Conservation (phyloP, 176 grass and related monocot species). For the Neostapfia colusana region DNA sequence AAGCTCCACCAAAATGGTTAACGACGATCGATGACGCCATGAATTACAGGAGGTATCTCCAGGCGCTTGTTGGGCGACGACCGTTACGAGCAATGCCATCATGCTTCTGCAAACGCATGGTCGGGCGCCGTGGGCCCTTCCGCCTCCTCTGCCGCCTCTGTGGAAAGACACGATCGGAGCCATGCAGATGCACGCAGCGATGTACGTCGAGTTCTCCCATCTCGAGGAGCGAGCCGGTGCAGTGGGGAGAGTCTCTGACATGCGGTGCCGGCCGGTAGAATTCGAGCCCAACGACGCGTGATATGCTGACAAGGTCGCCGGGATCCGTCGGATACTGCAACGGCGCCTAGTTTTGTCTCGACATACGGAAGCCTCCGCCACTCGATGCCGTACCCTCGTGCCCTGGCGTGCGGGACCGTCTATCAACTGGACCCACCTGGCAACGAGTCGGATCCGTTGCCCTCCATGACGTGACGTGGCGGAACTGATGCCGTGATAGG, state of each 20-base stretch:
- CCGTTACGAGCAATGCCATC: conserved; percentile 18
- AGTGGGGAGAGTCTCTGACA: conserved; percentile 19
- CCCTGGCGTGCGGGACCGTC: neutral
- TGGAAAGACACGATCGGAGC: conserved; percentile 7
- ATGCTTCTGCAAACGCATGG: conserved; percentile 22
- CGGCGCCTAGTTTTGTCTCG: conserved; percentile 43
- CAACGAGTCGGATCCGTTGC: neutral
- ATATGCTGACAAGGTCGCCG: conserved; percentile 12
- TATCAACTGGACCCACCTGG: fast-evolving
- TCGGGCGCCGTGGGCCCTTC: neutral
- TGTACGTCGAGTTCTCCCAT: neutral
- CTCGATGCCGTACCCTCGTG: fast-evolving
- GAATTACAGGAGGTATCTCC: too few relatives aligned
- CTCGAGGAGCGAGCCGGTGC: conserved; percentile 1
- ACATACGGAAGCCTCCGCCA: conserved; percentile 1
- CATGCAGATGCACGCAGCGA: neutral
- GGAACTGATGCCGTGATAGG: conserved; percentile 39
- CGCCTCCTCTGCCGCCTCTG: neutral
- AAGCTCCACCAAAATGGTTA: too few relatives aligned
- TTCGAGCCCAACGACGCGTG: neutral
- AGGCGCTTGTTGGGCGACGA: too few relatives aligned
- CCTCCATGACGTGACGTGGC: neutral
- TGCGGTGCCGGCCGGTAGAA: conserved; percentile 14
- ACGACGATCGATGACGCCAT: too few relatives aligned
- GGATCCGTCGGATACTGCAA: conserved; percentile 16